These are phyloP conservation scores for Lactifluus hygrophoroides DNA, from an alignment of 768 basidiomycete species.

Conservation along the genomic window DNA sequence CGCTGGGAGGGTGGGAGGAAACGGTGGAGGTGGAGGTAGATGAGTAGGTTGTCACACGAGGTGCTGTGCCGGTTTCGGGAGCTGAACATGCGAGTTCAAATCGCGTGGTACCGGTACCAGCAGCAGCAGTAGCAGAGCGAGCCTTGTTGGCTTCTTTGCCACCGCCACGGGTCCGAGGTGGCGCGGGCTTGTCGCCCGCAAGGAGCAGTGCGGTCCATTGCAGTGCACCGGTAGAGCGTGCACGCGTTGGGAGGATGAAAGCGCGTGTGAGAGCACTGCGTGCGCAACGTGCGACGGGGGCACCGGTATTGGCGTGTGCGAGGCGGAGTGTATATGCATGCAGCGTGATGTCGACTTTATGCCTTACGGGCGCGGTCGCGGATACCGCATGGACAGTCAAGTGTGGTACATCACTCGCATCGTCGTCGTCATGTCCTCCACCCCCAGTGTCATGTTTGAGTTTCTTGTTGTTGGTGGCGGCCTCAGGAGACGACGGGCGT, in stretches of 20 bases:
- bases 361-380: conserved; percentile 64
- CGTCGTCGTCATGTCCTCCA: conserved; percentile 18
- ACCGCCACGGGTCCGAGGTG: neutral
- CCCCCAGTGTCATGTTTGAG: neutral
- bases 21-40: conserved; percentile 29
- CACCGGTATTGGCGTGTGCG: conserved; percentile 40
- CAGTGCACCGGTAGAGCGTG: conserved; percentile 44
- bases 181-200: conserved; percentile 39
- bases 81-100: conserved; percentile 18
- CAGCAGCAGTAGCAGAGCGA: too few species aligned
- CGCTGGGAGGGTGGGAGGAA: conserved; percentile 36
- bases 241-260: conserved; percentile 68
- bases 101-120: conserved; percentile 3
- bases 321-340: conserved; percentile 44
- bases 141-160: conserved; percentile 29
- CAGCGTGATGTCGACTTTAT: conserved; percentile 62
- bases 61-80: conserved; percentile 20
- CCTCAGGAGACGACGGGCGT: neutral
- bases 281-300: conserved; percentile 42
- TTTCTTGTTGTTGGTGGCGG: conserved; percentile 9
- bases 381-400: conserved; percentile 61
- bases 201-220: conserved; percentile 69
- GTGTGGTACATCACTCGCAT: conserved; percentile 32
- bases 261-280: conserved; percentile 43
- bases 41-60: conserved; percentile 37